Percentiles rank a stretch among this genome's conserved stretches.
Conservation (phyloP, 768 basidiomycete genomes). For the Tremella yokohamensis region DNA sequence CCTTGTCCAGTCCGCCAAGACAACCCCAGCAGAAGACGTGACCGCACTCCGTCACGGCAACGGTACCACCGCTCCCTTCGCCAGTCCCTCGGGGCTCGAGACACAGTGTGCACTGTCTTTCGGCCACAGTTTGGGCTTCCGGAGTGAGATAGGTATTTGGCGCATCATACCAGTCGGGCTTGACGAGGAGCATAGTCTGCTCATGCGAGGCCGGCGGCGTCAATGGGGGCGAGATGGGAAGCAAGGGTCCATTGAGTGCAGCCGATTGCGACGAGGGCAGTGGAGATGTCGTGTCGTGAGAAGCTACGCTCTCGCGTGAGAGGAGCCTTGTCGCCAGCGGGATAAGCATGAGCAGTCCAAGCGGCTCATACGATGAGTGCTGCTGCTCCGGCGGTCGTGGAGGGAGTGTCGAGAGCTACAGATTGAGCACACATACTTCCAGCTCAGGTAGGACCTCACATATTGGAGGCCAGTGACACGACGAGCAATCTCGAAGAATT, state of each 20-base stretch:
- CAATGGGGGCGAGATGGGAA: conserved; percentile 18
- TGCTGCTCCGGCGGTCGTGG: conserved; percentile 24
- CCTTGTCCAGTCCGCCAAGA: conserved; percentile 50
- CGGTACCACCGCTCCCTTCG: conserved; percentile 45
- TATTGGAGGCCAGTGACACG: conserved; percentile 46
- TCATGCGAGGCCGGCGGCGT: conserved; percentile 23
- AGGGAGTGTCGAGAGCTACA: conserved; percentile 44
- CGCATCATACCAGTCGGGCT: conserved; percentile 18
- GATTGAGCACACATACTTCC: neutral
- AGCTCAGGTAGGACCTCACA: conserved; percentile 26
- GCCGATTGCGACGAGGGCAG: conserved; percentile 4
- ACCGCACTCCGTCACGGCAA: conserved; percentile 50
- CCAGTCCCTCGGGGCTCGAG: conserved; percentile 44
- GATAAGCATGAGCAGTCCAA: conserved; percentile 41
- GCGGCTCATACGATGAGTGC: conserved; percentile 40
- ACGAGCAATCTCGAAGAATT: conserved; percentile 47
- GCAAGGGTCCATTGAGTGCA: conserved; percentile 1
- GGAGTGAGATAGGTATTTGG: conserved; percentile 37
- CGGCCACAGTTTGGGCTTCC: conserved; percentile 24
- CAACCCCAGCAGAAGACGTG: conserved; percentile 53
- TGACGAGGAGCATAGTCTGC: conserved; percentile 22
- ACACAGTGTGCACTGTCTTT: conserved; percentile 48
- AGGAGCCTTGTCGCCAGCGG: conserved; percentile 27
- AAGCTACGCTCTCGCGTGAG: conserved; percentile 1
- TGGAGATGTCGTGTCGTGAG: neutral